Base-by-base conservation (phyloP, 176 grass and related monocot genomes). In the Tillandsia fasciculata region DNA sequence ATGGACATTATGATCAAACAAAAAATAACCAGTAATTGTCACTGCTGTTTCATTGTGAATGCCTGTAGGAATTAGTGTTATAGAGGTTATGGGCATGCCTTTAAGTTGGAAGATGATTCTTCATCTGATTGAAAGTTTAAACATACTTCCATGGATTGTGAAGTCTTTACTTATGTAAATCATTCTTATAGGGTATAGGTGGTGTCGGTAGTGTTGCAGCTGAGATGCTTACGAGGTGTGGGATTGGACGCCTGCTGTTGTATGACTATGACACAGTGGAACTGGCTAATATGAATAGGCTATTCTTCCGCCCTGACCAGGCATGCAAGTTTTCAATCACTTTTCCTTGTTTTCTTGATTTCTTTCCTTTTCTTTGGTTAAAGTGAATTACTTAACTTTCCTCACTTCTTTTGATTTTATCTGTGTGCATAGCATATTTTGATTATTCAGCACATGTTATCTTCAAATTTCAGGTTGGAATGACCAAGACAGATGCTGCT, bases 211-310 rank as follows among this genome's bases (percentile, higher is more conserved):
- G 94, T 81, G 94, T 97, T 57, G 82, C 94, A 70, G 89, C 86
- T 1, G 94, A 97, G 74, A 97, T 97, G 94, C 86, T 97, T 65
- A 97, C 94, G 57, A 85, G 94, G 70, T 97, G 94, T 66, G 94
- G 94, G 57, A 85, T 97, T 83, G 94, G 94, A 28, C 94, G 86
- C 50, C 83, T 97, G 54, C 81, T 97, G 77, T 76, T 97, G 58
- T 97, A 97, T 72, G 94, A 97, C 66, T 97, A 97, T 72, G 94
- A 97, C 29, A 90, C 94, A 42, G 94, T 97, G 12, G 94, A 97
- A 66, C 49, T 97, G 79, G 89, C 94, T 70, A 97, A 97, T 70
- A 97, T 97, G 94, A 97, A 97, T 73, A 91, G 94, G 65, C 65
- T 97, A 51, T 97, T 97, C 89, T 97, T 97, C 59, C 88, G 94